Evolutionary conservation across 1,139 yeast species (phyloP).

Genomic region (Blastobotrys proliferans): DNA sequence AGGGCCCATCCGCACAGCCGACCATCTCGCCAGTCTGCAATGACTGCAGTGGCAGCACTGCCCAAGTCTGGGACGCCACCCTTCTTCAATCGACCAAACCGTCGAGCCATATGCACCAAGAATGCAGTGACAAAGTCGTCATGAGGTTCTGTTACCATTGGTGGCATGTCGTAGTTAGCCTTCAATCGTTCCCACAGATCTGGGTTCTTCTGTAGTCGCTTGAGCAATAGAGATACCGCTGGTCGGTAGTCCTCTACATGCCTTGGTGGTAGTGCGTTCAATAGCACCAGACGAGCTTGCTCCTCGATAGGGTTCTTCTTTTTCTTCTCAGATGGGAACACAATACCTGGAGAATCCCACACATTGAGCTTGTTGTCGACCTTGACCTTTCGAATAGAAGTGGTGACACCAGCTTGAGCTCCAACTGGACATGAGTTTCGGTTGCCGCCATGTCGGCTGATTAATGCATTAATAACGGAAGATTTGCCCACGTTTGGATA

Average conservation of each 20-base stretch:
- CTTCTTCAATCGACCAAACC: slow-evolving; percentile 84
- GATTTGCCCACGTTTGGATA: slow-evolving; percentile 98
- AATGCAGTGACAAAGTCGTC: slow-evolving; percentile 57
- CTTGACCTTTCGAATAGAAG: slow-evolving; percentile 85
- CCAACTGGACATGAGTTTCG: slow-evolving; percentile 88
- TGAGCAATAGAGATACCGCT: slow-evolving; percentile 72
- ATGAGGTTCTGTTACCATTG: slow-evolving; percentile 53
- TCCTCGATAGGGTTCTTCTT: slow-evolving; percentile 55
- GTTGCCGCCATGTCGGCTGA: slow-evolving; percentile 68
- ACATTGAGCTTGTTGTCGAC: slow-evolving; percentile 84
- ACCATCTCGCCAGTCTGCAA: slow-evolving; percentile 98
- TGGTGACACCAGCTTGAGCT: slow-evolving; percentile 96
- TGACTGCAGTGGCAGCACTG: slow-evolving; percentile 76
- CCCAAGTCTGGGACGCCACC: slow-evolving; percentile 91
- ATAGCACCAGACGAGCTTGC: slow-evolving; percentile 80
- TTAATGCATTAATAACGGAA: slow-evolving; percentile 86
- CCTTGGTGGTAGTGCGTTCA: slow-evolving; percentile 89
- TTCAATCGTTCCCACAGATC: slow-evolving; percentile 76
- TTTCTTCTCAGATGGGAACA: slow-evolving; percentile 73
- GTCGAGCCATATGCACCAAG: slow-evolving; percentile 87
- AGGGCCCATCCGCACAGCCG: slow-evolving; percentile 86
- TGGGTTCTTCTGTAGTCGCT: slow-evolving; percentile 52
- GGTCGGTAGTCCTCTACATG: slow-evolving; percentile 79
- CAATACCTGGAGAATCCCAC: slow-evolving; percentile 96
- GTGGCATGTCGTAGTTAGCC: slow-evolving; percentile 70